Conservation (phyloP, 352 stramenopile species). For the Sclerospora graminicola region DNA sequence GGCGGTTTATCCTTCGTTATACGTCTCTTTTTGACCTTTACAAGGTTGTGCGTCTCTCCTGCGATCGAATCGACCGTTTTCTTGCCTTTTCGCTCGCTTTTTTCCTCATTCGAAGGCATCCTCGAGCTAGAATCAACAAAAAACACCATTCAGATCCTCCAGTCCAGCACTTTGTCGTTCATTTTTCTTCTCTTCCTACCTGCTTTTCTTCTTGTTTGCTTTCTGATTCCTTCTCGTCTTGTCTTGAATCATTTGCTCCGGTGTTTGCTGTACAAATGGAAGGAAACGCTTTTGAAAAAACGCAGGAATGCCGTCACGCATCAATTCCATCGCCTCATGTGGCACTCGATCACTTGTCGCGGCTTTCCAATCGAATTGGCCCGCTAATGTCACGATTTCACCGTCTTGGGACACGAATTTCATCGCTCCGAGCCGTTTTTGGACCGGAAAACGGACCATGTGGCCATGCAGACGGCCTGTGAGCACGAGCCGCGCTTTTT, state of each 20-base stretch:
- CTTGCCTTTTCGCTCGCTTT: background rate
- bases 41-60: conserved; percentile 9
- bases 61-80: background rate
- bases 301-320: conserved; percentile 44
- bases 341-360: conserved; percentile 27
- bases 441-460: conserved; percentile 22
- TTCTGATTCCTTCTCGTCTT: conserved; percentile 6
- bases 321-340: conserved; percentile 28
- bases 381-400: conserved; percentile 32
- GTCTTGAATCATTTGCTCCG: conserved; percentile 1
- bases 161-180: background rate
- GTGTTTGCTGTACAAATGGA: conserved; percentile 9
- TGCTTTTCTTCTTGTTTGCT: conserved; percentile 1
- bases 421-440: conserved; percentile 24
- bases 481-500: conserved; percentile 24
- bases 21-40: conserved; percentile 9
- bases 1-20: conserved; percentile 5
- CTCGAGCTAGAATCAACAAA: background rate
- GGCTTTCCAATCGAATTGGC: conserved; percentile 27
- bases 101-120: conserved; percentile 4
- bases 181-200: conserved; percentile 1
- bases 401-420: conserved; percentile 34
- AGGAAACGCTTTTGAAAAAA: conserved; percentile 27
- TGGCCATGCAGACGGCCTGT: conserved; percentile 21
- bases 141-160: background rate